Base-by-base conservation (phyloP, 2,329 filamentous ascomycete genomes). In the Bertia moriformis region DNA sequence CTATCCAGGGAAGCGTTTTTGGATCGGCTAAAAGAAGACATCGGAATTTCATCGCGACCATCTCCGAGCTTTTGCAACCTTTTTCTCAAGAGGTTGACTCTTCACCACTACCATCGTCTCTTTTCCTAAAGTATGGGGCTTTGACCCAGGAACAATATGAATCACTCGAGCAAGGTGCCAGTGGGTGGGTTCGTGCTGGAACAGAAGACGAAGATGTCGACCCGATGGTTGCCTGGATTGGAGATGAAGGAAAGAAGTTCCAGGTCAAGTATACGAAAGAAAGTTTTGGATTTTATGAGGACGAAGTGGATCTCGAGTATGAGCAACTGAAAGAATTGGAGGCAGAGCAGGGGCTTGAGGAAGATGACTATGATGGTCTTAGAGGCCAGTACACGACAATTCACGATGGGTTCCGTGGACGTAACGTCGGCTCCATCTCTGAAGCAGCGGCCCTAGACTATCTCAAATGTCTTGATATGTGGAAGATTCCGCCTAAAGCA, bases 71-170 rank as follows among this genome's bases (percentile, higher is more conserved):
- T 35, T 59, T 57, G 40, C 52, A 54, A 0, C 44, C 75, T 2
- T 48, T 63, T 2, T 52, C 59, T 4, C 48, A 55, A 1, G 60
- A 58, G 3, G 63, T 60, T 37, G 54, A 53, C 1, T 45, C 59
- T 1, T 53, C 57, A 0, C 56, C 76, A 1, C 52, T 87, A 1
- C 61, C 69, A 13, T 66, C 72, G 2, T 57, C 64, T 0, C 51
- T 69, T 1, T 67, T 93, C 2, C 50, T 62, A 4, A 51, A 65
- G 1, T 53, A 72, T 19, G 67, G 63, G 0, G 47, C 88, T 1
- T 67, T 93, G 39, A 78, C 69, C 0, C 45, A 71, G 27, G 57
- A 61, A 0, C 87, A 93, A 50, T 64, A 67, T 14, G 57, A 74
- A 0, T 83, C 64, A 68, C 2, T 54, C 54, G 1, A 44, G 4